These are phyloP conservation scores for Annulohypoxylon truncatum DNA, from an alignment of 2,329 filamentous ascomycete species.

Conservation along the genomic window DNA sequence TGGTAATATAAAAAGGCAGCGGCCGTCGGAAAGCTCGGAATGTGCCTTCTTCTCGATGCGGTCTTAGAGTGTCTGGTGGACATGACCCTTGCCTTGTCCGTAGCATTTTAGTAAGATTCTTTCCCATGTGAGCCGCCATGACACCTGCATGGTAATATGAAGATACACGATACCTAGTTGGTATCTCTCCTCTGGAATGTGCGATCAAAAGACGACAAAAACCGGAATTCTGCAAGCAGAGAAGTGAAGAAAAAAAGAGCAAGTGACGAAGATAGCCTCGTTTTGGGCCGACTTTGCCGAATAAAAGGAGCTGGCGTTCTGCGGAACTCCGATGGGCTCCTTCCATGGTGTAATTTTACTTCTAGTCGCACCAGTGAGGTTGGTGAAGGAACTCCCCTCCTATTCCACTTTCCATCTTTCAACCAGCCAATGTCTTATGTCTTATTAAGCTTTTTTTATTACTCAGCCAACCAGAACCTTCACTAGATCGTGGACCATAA, in stretches of 20 bases:
- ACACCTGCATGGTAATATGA: conserved; percentile 6
- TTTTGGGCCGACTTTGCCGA: conserved; percentile 1
- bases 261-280: conserved; percentile 7
- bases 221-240: neutral
- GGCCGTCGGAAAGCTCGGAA: conserved; percentile 36
- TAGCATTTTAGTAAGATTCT: conserved; percentile 16
- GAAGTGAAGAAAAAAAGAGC: neutral
- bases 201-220: neutral
- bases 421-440: conserved; percentile 24
- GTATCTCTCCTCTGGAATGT: neutral
- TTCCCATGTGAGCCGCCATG: conserved; percentile 24
- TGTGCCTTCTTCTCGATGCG: conserved; percentile 9
- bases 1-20: neutral
- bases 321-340: conserved; percentile 13
- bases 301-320: neutral
- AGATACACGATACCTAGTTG: neutral
- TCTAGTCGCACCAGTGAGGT: conserved; percentile 4
- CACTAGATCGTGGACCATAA: too few relatives aligned
- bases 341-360: conserved; percentile 8
- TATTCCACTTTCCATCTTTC: neutral
- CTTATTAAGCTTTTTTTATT: conserved; percentile 21
- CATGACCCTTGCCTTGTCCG: conserved; percentile 1
- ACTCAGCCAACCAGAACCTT: neutral
- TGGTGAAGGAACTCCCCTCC: conserved; percentile 1
- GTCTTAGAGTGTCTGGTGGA: conserved; percentile 7